Evolutionary conservation across 768 basidiomycete genomes (phyloP), one percentile per base, ranked within the genome.

Genomic region (Rhodotorula sphaerocarpa): DNA sequence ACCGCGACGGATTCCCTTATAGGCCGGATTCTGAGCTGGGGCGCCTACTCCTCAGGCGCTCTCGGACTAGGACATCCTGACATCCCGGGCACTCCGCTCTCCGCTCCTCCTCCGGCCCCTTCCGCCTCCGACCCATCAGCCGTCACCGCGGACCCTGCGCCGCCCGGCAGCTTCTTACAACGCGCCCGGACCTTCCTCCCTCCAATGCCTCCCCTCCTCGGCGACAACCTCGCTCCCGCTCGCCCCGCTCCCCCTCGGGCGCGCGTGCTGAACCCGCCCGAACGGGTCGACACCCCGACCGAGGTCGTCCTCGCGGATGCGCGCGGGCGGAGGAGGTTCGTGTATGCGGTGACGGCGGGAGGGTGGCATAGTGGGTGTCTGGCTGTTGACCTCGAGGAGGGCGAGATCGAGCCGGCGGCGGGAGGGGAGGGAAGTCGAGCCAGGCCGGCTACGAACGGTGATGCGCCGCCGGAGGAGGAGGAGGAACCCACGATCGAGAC

Each of bases 291-390:
- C 7, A 78, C 79, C 20, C 90, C 90, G 0, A 80, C 84, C 1
- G 82, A 83, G 74, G 85, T 92, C 46, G 77, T 79, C 63, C 92
- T 92, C 71, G 84, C 16, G 20, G 16, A 44, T 27, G 48, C 12
- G 51, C 83, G 66, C 78, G 74, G n/a, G 76, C 75, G 57, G 80
- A 79, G 70, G 76, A 74, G 51, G 75, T 95, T 87, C 71, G 89
- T 87, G 69, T 87, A 93, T 69, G 81, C 81, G 1, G 83, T 85
- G 9, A 81, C 88, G 7, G 88, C 91, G 5, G 81, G 83, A 0
- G 92, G 92, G 15, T 93, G 90, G 91, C 92, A 96, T 71, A 86
- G 82, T 59, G 91, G 90, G 12, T 89, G 90, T 2, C 77, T 96
- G 50, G 87, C 88, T 5, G 84, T 93, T 44, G 87, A 90, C 73